Evolutionary conservation across 2,329 filamentous ascomycete species (phyloP).

Genomic region (Beauveria bassiana): DNA sequence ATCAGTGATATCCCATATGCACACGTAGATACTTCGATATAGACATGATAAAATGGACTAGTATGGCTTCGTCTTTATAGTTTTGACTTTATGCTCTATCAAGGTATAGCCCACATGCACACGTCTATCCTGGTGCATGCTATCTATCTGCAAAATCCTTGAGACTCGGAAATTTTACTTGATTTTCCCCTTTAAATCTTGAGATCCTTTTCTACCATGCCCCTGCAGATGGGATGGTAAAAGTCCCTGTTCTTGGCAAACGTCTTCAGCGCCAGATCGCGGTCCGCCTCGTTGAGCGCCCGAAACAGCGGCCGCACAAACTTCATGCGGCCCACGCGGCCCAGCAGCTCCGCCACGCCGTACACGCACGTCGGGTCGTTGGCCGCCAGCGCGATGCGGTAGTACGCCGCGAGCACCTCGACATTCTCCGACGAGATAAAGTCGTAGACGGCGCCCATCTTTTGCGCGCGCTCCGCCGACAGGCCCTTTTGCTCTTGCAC

Average conservation of each 20-base stretch:
- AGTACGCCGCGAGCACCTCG: slow-evolving; percentile 76
- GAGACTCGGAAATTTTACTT: neutral
- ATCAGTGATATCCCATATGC: neutral
- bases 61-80: neutral
- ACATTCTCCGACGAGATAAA: slow-evolving; percentile 72
- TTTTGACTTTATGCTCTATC: neutral
- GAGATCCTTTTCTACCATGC: slow-evolving; percentile 81
- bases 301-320: slow-evolving; percentile 84
- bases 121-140: neutral
- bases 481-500: slow-evolving; percentile 61
- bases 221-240: slow-evolving; percentile 88
- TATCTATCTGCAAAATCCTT: too few species aligned
- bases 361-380: slow-evolving; percentile 61
- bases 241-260: slow-evolving; percentile 86
- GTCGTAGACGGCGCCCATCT: slow-evolving; percentile 68
- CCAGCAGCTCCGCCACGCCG: slow-evolving; percentile 66
- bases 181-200: slow-evolving; percentile 25
- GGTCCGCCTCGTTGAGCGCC: slow-evolving; percentile 65
- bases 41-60: neutral
- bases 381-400: slow-evolving; percentile 69
- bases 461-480: slow-evolving; percentile 54
- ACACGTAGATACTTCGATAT: neutral
- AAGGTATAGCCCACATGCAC: neutral
- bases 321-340: slow-evolving; percentile 89
- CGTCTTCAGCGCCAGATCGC: slow-evolving; percentile 66